Evolutionary conservation across 1,284 basidiomycete species (phyloP), one percentile per base, ranked within the genome.

Genomic region (Ustilago loliicola): DNA sequence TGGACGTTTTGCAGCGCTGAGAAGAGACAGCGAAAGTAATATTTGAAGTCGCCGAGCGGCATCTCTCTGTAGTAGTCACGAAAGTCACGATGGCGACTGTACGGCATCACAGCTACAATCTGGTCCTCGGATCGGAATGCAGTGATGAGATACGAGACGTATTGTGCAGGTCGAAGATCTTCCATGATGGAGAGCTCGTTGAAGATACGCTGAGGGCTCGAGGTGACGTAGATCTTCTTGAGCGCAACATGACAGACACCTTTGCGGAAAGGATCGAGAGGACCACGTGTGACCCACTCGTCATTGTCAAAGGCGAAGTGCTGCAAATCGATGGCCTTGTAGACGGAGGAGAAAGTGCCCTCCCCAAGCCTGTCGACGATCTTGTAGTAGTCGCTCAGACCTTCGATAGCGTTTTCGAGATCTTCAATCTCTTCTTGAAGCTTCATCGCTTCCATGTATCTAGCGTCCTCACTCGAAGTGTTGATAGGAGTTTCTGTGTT

Each of bases 181-280:
- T 95, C 92, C 89, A 99, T 91, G 68, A 99, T 94, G n/a, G 91
- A 89, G 63, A 99, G 91, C 87, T 99, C 97, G 86, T 99, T 99
- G 60, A 92, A 90, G 84, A 99, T 96, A 21, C 97, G 90, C 66
- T 93, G 91, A 0, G 96, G 96, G 73, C 92, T 94, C 83, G 94
- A 96, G 0, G 96, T 99, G 29, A 96, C 96, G 85, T 98, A 95
- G 85, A 99, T 98, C 80, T 96, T 91, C 88, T 99, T 99, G 82
- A 99, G 89, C 0, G 96, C 96, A 45, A 99, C 95, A 83, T 93
- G 95, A 19, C 93, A 87, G 15, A 77, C 71, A 25, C 71, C 71
- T 34, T 69, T 66, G n/a, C 71, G 52, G 34, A 63, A 54, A 7
- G 68, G 74, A 55, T 77, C 69, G 29, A 77, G 66, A 23, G 72